Percentiles rank a stretch among this genome's conserved stretches.
Conservation (phyloP, 2,329 filamentous ascomycete species). For the Fusarium chuoi region DNA sequence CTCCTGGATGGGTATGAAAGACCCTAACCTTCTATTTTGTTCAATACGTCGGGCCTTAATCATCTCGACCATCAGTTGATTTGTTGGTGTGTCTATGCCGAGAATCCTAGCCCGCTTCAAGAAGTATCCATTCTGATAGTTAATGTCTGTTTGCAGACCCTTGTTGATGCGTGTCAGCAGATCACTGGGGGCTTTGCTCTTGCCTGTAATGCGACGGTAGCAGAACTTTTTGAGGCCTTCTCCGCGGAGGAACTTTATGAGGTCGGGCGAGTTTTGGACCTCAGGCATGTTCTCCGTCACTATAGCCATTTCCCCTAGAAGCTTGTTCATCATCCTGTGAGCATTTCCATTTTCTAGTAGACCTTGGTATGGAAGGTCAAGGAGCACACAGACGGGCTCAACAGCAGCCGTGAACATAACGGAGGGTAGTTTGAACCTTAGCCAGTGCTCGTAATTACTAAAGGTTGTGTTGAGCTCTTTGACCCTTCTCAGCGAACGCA, state of each 20-base stretch:
- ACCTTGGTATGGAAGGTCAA: slow-evolving; percentile 79
- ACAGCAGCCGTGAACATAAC: slow-evolving; percentile 80
- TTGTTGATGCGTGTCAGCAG: slow-evolving; percentile 74
- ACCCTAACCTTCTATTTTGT: slow-evolving; percentile 46
- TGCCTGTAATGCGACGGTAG: slow-evolving; percentile 49
- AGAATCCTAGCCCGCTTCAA: slow-evolving; percentile 76
- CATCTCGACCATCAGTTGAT: slow-evolving; percentile 77
- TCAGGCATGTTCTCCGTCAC: slow-evolving; percentile 83
- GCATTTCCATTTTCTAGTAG: slow-evolving; percentile 75
- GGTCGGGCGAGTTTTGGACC: slow-evolving; percentile 68
- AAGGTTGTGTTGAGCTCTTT: slow-evolving; percentile 38
- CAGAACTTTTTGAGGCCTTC: slow-evolving; percentile 70
- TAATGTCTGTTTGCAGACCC: slow-evolving; percentile 76
- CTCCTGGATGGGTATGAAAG: slow-evolving; percentile 50
- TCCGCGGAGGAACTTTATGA: slow-evolving; percentile 66
- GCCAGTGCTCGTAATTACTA: slow-evolving; percentile 56
- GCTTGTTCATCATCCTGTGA: slow-evolving; percentile 72
- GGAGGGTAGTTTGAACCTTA: slow-evolving; percentile 80
- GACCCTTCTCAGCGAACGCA: slow-evolving; percentile 32
- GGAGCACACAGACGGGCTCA: slow-evolving; percentile 82
- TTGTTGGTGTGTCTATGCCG: slow-evolving; percentile 76
- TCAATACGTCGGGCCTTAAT: slow-evolving; percentile 74
- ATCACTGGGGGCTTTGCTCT: slow-evolving; percentile 65
- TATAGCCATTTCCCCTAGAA: slow-evolving; percentile 78
- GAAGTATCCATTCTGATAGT: slow-evolving; percentile 91